Conservation (phyloP, 2,329 filamentous ascomycete species). For the Verruconis gallopava region DNA sequence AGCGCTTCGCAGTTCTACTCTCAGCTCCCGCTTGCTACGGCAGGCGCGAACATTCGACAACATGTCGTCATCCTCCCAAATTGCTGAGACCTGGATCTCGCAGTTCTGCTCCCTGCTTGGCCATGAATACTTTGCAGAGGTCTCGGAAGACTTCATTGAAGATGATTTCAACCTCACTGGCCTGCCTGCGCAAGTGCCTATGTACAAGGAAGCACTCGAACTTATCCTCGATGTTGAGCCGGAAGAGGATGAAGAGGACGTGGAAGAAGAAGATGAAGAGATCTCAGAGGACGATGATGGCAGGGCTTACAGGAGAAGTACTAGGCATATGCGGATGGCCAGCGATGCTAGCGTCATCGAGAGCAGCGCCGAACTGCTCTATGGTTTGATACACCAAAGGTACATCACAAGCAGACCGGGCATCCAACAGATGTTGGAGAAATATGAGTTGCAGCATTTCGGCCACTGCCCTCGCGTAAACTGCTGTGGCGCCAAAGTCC, state of each 20-base stretch:
- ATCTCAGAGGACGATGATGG: constrained; percentile 40
- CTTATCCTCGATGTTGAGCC: constrained; percentile 99
- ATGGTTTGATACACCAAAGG: constrained; percentile 94
- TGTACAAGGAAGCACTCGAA: constrained; percentile 98
- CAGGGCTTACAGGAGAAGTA: constrained; percentile 25
- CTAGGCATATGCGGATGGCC: constrained; percentile 68
- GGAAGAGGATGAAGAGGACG: constrained; percentile 81
- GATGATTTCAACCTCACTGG: constrained; percentile 99
- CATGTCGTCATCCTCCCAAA: constrained; percentile 46
- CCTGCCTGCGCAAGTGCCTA: constrained; percentile 84
- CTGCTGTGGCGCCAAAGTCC: constrained; percentile 78
- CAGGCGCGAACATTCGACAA: constrained; percentile 11
- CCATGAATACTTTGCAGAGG: constrained; percentile 98
- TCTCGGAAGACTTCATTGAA: constrained; percentile 97
- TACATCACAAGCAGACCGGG: constrained; percentile 95
- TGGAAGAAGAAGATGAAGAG: constrained; percentile 57
- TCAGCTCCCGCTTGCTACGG: not conserved
- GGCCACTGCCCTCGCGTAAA: constrained; percentile 89
- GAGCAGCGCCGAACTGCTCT: constrained; percentile 93
- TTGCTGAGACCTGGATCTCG: constrained; percentile 88
- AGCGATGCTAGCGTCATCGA: constrained; percentile 93
- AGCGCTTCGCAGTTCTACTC: not conserved
- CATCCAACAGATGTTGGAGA: constrained; percentile 98
- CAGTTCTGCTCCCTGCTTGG: constrained; percentile 92
- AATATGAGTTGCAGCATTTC: constrained; percentile 95